Base-by-base conservation (phyloP, 139 green algal genomes). In the Chlorella sp. region DNA sequence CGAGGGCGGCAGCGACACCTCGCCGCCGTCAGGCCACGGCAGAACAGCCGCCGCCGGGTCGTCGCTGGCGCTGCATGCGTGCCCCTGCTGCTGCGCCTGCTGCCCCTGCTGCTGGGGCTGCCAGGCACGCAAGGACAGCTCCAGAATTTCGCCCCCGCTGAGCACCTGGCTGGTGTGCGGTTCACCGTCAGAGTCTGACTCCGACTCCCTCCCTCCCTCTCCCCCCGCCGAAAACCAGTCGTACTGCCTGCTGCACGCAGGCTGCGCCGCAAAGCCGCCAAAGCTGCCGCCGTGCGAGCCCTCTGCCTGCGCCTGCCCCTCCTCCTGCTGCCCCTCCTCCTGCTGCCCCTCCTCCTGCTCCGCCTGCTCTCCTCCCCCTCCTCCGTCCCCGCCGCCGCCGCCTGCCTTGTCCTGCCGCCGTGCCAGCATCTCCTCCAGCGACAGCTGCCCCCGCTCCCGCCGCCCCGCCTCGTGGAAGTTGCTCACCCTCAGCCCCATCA, bases 401-500 rank as follows among this genome's bases (percentile, higher is more conserved):
- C 14, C 80, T 32, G 36, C 64, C 28, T n/a, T 18, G 57, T 64
- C 30, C 87, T 87, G 68, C 30, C 79, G 84, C 36, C 86, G 32
- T 16, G n/a, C 16, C 87, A 92, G 79, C 77, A 91, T 64, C n/a
- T 90, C 76, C 28, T 91, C 82, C 11, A 93, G 61, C 1, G 81
- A 89, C 61, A 85, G 83, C 61, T 93, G 91, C 22, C 87, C 82
- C 28, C 34, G 61, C 26, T 85, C 64, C 28, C 69, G 77, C 60
- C 57, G 34, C 48, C 32, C 57, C 57, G 88, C 39, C 86, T 95
- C 92, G 21, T 75, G 18, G 71, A 99, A 97, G 85, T 89, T 91
- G 36, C 90, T 94, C 85, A 97, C 93, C 39, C 96, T 91, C 75
- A 99, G 86, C 0, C 96, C 96, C 92, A 99, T 97, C 5, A 99